These are phyloP conservation scores for Phytophthora agathidicida DNA, from an alignment of 352 stramenopile species.

Conservation along the genomic window DNA sequence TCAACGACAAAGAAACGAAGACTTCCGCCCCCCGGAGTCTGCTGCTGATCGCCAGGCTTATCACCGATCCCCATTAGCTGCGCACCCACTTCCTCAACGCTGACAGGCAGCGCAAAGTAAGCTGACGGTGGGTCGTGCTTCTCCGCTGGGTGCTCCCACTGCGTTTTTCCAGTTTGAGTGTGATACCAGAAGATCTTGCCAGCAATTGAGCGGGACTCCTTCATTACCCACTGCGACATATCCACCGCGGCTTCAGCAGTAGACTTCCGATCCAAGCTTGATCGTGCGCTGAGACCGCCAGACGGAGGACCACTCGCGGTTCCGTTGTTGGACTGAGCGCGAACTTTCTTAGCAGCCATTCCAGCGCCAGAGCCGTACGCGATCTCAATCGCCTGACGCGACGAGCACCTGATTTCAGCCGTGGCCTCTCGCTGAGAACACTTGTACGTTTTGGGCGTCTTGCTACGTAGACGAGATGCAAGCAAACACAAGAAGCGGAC, in stretches of 20 bases:
- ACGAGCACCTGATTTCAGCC: constrained; percentile 47
- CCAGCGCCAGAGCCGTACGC: constrained; percentile 49
- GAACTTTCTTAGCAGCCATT: constrained; percentile 25
- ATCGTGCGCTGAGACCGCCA: constrained; percentile 17
- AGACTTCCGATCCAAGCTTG: constrained; percentile 35
- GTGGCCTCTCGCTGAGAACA: constrained; percentile 53
- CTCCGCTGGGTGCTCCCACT: constrained; percentile 82
- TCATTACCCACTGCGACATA: constrained; percentile 84
- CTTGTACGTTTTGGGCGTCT: constrained; percentile 72
- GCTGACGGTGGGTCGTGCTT: constrained; percentile 59
- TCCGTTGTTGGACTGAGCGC: constrained; percentile 22
- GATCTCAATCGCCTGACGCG: constrained; percentile 60
- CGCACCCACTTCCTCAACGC: constrained; percentile 66
- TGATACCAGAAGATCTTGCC: constrained; percentile 87
- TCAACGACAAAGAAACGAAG: constrained; percentile 84
- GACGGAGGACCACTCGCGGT: constrained; percentile 24
- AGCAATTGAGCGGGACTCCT: constrained; percentile 71
- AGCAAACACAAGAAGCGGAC: constrained; percentile 70
- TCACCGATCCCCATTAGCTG: constrained; percentile 71
- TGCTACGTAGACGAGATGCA: constrained; percentile 59
- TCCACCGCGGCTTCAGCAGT: constrained; percentile 54
- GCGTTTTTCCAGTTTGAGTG: constrained; percentile 69
- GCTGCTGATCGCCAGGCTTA: constrained; percentile 39
- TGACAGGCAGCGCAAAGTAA: constrained; percentile 72
- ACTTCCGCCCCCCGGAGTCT: constrained; percentile 3